Percentiles rank a stretch among this genome's conserved stretches.
phyloP scores from a whole-genome alignment of 2,329 filamentous ascomycete genomes.

The Pseudogymnoascus destructans region DNA sequence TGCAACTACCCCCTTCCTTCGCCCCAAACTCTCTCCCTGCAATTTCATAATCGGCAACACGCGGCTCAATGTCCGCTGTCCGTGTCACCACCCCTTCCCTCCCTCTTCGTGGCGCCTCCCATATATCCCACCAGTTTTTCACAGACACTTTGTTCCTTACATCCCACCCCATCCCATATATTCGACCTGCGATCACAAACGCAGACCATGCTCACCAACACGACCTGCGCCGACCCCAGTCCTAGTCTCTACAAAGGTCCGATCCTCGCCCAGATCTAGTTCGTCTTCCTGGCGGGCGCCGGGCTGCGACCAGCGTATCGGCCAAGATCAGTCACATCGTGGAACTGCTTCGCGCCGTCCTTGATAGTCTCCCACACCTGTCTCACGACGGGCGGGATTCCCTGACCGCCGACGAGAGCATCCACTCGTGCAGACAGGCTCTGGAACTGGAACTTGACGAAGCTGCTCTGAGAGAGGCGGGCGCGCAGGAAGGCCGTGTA shows the following conservation, averaged over 20 bases:
- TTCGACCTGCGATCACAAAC: not conserved
- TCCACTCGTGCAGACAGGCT: slow-evolving; percentile 65
- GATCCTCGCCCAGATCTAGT: slow-evolving; percentile 29
- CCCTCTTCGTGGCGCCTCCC: not conserved
- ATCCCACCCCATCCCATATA: not conserved
- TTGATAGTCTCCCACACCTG: slow-evolving; percentile 75
- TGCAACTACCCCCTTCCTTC: not conserved
- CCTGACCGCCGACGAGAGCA: slow-evolving; percentile 71
- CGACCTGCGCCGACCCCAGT: slow-evolving; percentile 2
- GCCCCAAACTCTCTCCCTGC: not conserved
- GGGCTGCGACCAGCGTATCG: slow-evolving; percentile 46
- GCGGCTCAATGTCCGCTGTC: slow-evolving; percentile 4
- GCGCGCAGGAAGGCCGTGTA: slow-evolving; percentile 92
- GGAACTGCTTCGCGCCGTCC: slow-evolving; percentile 56
- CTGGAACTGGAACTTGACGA: slow-evolving; percentile 74
- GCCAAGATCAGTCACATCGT: slow-evolving; percentile 65
- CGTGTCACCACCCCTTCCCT: not conserved
- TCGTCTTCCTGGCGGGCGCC: slow-evolving; percentile 49
- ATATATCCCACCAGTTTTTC: not conserved
- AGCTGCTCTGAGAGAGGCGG: slow-evolving; percentile 77
- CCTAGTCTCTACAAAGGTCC: slow-evolving; percentile 6
- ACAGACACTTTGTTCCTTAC: slow-evolving; percentile 5
- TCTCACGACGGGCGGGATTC: slow-evolving; percentile 65
- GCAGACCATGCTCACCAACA: slow-evolving; percentile 3
- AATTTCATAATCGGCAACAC: not conserved